Conservation (phyloP, 1,284 basidiomycete genomes). For the Cutaneotrichosporon cyanovorans region DNA sequence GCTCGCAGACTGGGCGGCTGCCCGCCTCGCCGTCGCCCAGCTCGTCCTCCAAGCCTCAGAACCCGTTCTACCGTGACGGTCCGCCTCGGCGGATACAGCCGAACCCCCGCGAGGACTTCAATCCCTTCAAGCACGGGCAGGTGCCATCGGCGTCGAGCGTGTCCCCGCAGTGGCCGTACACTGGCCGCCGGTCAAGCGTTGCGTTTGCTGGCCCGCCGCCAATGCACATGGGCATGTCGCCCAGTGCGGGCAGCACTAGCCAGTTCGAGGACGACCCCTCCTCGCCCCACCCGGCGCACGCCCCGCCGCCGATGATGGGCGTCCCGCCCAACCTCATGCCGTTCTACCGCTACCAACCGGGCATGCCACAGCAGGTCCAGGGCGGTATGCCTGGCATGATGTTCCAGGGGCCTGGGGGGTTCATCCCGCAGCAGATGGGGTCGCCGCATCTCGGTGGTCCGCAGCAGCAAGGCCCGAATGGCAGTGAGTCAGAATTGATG, state of each 20-base stretch:
- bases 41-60: slow-evolving; percentile 47
- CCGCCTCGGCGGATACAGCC: slow-evolving; percentile 64
- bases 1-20: slow-evolving; percentile 1
- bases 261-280: slow-evolving; percentile 11
- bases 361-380: slow-evolving; percentile 25
- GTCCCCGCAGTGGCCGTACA: slow-evolving; percentile 75
- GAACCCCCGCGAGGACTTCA: slow-evolving; percentile 87
- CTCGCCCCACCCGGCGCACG: slow-evolving; percentile 13
- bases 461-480: slow-evolving; percentile 26
- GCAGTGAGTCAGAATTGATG: slow-evolving; percentile 27
- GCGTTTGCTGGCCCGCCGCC: slow-evolving; percentile 36
- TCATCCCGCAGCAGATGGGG: slow-evolving; percentile 22
- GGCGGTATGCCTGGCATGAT: slow-evolving; percentile 29
- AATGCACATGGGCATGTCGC: slow-evolving; percentile 11
- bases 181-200: slow-evolving; percentile 77
- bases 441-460: slow-evolving; percentile 24
- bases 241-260: background rate
- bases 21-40: slow-evolving; percentile 20
- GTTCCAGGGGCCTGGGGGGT: slow-evolving; percentile 30
- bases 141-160: slow-evolving; percentile 65
- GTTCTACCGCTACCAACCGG: slow-evolving; percentile 33
- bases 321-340: slow-evolving; percentile 30
- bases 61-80: slow-evolving; percentile 81
- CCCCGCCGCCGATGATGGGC: slow-evolving; percentile 24
- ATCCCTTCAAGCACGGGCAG: slow-evolving; percentile 64